Percentiles rank a stretch among this genome's conserved stretches.
phyloP scores from a whole-genome alignment of 1,284 basidiomycete species.

The Ganoderma resinaceum region DNA sequence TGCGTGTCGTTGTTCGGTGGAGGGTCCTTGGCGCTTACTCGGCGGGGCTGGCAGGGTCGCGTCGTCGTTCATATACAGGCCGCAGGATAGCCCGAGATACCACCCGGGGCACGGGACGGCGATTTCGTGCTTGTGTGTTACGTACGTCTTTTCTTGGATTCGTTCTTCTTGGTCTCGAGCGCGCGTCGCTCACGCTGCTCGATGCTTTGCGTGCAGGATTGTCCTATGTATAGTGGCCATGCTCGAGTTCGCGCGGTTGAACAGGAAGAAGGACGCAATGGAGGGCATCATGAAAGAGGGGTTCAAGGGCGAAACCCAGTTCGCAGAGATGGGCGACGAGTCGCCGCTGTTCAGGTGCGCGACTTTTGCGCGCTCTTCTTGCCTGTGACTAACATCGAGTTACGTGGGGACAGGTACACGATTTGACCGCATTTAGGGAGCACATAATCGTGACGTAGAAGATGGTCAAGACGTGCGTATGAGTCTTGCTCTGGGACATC shows the following conservation, averaged over 20 bases:
- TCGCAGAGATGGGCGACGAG: neutral
- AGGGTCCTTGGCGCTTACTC: too few relatives aligned
- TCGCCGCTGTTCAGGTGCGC: neutral
- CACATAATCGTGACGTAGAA: neutral
- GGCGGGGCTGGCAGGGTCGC: too few relatives aligned
- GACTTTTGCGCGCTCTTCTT: neutral
- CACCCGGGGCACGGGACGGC: slow-evolving; percentile 25
- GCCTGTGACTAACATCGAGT: neutral
- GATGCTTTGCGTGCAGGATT: neutral
- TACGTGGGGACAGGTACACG: neutral
- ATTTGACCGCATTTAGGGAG: neutral
- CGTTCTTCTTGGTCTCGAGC: neutral
- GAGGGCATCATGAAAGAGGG: too few relatives aligned
- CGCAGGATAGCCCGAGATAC: slow-evolving; percentile 27
- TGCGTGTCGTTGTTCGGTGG: too few relatives aligned
- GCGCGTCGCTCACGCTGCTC: neutral
- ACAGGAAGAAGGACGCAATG: neutral
- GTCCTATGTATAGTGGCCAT: neutral
- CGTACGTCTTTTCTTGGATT: slow-evolving; percentile 4
- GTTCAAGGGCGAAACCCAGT: neutral
- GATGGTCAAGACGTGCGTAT: neutral
- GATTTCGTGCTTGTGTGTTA: slow-evolving; percentile 20
- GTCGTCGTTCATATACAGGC: slow-evolving; percentile 29
- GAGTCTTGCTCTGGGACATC: neutral
- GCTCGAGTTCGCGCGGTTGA: neutral